Evolutionary conservation across 441 rosid species (phyloP), one percentile per base, ranked within the genome.

Genomic region (Gossypium davidsonii): DNA sequence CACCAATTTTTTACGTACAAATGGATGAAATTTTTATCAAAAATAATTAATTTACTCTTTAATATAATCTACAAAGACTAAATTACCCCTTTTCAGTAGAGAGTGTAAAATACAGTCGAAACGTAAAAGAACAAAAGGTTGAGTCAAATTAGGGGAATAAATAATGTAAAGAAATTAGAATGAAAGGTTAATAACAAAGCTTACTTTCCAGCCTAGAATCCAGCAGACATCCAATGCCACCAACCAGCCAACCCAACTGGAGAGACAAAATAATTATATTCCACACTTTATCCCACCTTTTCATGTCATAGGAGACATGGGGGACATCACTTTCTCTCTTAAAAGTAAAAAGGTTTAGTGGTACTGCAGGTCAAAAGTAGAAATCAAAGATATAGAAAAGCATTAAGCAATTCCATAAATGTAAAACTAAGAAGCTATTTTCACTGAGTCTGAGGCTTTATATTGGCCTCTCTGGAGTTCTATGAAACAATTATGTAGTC

Each of bases 401-500:
- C 20, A 49, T 59, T 73, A 65, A 23, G 26, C n/a, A 52, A 73
- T 56, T 71, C 70, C 25, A 20, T 26, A 70, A 66, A 52, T 76
- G 56, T 28, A 58, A 66, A 31, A 60, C 68, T 44, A 61, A 55
- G 6, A 48, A 71, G 74, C 70, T 71, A 68, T 14, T 71, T 76
- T 23, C 74, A 72, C 46, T 55, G 34, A 2, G 25, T 31, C 71
- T 57, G 10, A 0, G 31, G 49, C 28, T 17, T 64, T 61, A 58
- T 48, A 18, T 51, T 31, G 70, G 56, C 56, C 51, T 49, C 44
- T 12, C 0, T 62, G 48, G 48, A 66, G 48, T 37, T 64, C n/a
- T 72, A 62, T 49, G 62, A 60, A 72, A 78, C 56, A 72, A 72
- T 75, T 39, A 58, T 67, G 46, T 57, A 74, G 64, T 48, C 55